A percentile compares a stretch with the other conserved stretches of the same genome.
Evolutionary conservation across 352 stramenopile species (phyloP).

Genomic region (Thalassiosira oceanica): DNA sequence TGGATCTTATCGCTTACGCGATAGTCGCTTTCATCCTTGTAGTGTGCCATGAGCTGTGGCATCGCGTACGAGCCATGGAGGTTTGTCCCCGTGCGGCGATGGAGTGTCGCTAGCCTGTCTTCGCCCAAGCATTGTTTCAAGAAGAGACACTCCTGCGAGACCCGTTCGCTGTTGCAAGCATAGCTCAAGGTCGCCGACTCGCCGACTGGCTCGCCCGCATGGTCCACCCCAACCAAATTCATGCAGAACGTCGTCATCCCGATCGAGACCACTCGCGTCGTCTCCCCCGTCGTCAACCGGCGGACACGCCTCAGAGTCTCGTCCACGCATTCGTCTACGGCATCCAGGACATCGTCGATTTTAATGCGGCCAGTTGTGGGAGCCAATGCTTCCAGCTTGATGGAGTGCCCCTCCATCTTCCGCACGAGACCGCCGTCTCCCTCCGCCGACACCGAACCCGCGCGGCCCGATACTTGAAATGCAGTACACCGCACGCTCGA

Average conservation of each 20-base stretch:
- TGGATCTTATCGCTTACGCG: conserved; percentile 51
- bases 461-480: conserved; percentile 74
- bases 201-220: conserved; percentile 67
- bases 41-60: conserved; percentile 83
- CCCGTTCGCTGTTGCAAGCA: conserved; percentile 58
- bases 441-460: too few relatives aligned
- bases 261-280: conserved; percentile 64
- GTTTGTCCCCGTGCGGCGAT: conserved; percentile 65
- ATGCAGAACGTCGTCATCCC: conserved; percentile 92
- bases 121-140: conserved; percentile 33
- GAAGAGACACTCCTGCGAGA: conserved; percentile 50
- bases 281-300: background rate
- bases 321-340: conserved; percentile 60
- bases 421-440: conserved; percentile 17
- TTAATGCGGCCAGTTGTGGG: conserved; percentile 56
- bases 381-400: conserved; percentile 22
- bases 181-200: conserved; percentile 81
- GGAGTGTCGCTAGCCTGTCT: conserved; percentile 41
- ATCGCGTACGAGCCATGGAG: conserved; percentile 88
- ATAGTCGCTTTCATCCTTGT: conserved; percentile 50
- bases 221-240: conserved; percentile 89
- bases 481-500: conserved; percentile 89
- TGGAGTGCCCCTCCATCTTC: conserved; percentile 8
- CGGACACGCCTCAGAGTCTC: conserved; percentile 20
- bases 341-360: conserved; percentile 42